phyloP scores from a whole-genome alignment of 768 basidiomycete genomes.

The Tricholoma matsutake region DNA sequence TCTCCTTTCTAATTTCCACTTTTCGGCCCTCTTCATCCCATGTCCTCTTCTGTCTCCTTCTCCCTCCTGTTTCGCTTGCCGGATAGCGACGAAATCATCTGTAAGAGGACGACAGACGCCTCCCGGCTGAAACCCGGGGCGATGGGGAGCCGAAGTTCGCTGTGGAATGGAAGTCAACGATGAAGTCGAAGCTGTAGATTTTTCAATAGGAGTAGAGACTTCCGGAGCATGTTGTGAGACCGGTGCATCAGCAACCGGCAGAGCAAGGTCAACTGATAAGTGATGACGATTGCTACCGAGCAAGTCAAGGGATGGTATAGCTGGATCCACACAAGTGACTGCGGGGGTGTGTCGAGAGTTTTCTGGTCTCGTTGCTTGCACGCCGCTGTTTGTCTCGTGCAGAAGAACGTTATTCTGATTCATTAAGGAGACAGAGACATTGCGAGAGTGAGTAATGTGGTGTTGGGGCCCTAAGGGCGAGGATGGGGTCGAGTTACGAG shows the following conservation, averaged over 20 bases:
- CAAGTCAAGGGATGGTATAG: background rate
- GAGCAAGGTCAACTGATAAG: background rate
- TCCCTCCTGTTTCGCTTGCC: constrained; percentile 37
- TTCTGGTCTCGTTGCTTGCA: background rate
- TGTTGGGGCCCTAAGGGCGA: constrained; percentile 30
- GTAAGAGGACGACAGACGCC: constrained; percentile 80
- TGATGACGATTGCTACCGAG: background rate
- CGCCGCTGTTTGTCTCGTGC: background rate
- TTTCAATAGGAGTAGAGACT: background rate
- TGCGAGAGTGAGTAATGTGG: constrained; percentile 13
- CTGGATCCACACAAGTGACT: background rate
- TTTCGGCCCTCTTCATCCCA: constrained; percentile 60
- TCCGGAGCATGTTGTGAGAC: background rate
- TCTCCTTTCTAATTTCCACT: constrained; percentile 79
- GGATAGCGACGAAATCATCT: constrained; percentile 68
- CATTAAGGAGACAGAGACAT: constrained; percentile 10
- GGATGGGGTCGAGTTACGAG: constrained; percentile 29
- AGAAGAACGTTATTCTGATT: background rate
- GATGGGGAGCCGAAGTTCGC: constrained; percentile 60
- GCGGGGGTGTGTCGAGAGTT: background rate
- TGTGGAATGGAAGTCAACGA: constrained; percentile 8
- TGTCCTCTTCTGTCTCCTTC: constrained; percentile 27
- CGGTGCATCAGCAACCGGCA: background rate
- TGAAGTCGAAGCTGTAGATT: constrained; percentile 5
- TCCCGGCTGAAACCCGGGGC: constrained; percentile 90